Evolutionary conservation across 805 yeast genomes (phyloP).

Genomic region (Metschnikowia aberdeeniae): DNA sequence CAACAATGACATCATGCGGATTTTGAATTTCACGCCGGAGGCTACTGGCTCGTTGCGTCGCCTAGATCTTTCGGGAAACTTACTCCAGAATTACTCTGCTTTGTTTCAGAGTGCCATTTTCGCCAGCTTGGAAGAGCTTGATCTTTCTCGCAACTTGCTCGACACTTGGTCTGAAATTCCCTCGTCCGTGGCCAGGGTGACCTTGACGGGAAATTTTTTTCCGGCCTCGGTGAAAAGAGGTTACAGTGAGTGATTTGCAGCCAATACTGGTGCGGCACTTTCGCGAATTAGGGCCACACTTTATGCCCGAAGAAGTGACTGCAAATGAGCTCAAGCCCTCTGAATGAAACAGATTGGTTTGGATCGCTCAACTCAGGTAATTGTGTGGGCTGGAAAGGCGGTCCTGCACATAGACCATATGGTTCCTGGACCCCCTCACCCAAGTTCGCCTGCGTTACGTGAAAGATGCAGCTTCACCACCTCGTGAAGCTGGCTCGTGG

Average conservation of each 20-base stretch:
- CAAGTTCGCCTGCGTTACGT: too few species aligned
- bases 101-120: conserved; percentile 11
- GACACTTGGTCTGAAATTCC: conserved; percentile 17
- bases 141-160: conserved; percentile 25
- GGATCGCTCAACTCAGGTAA: too few species aligned
- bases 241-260: not conserved
- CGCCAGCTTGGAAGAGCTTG: conserved; percentile 14
- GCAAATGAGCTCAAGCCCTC: too few species aligned
- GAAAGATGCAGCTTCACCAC: too few species aligned
- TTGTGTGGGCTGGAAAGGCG: too few species aligned
- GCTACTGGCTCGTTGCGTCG: conserved; percentile 1
- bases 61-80: conserved; percentile 26
- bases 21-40: not conserved
- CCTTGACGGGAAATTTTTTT: conserved; percentile 22
- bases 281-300: not conserved
- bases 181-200: conserved; percentile 10
- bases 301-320: not conserved
- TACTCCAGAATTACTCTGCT: conserved; percentile 13
- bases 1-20: conserved; percentile 21
- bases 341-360: too few species aligned
- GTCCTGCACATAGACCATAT: too few species aligned
- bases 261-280: not conserved
- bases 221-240: conserved; percentile 1
- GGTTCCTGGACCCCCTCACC: too few species aligned
- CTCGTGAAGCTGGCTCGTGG: too few species aligned